Evolutionary conservation across 2,329 filamentous ascomycete genomes (phyloP).

Genomic region (Microdochium paspali): DNA sequence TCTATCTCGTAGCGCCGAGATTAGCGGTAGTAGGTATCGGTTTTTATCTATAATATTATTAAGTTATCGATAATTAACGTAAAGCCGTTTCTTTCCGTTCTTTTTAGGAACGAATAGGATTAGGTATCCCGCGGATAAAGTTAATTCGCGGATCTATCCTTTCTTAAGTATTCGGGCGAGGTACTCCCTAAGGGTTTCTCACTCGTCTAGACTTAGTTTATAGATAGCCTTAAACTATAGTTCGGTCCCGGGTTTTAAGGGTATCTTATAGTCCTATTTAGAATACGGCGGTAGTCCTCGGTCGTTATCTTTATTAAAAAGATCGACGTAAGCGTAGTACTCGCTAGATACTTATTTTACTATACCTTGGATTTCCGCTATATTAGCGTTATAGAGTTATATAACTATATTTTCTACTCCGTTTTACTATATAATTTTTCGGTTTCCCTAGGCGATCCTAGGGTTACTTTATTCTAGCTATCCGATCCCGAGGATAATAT

Average conservation of each 20-base stretch:
- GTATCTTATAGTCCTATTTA: constrained; percentile 1
- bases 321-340: not conserved
- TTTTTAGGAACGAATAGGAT: constrained; percentile 11
- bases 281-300: not conserved
- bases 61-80: constrained; percentile 12
- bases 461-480: too few species aligned
- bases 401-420: too few species aligned
- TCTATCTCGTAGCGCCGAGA: constrained; percentile 9
- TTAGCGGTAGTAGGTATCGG: constrained; percentile 11
- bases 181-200: constrained; percentile 1
- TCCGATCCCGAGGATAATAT: too few species aligned
- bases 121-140: not conserved
- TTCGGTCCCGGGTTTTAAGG: constrained; percentile 1
- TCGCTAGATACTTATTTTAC: not conserved
- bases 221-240: constrained; percentile 2
- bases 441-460: too few species aligned
- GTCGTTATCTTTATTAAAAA: not conserved
- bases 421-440: too few species aligned
- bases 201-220: not conserved
- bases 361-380: too few species aligned
- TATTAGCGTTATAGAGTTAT: too few species aligned
- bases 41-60: constrained; percentile 16
- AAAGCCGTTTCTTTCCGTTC: constrained; percentile 8
- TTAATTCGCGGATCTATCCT: constrained; percentile 1
- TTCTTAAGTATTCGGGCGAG: not conserved